Percentiles rank a stretch among this genome's conserved stretches.
These are phyloP conservation scores for Moniliophthora roreri DNA, from an alignment of 1,284 basidiomycete species.

Conservation along the genomic window DNA sequence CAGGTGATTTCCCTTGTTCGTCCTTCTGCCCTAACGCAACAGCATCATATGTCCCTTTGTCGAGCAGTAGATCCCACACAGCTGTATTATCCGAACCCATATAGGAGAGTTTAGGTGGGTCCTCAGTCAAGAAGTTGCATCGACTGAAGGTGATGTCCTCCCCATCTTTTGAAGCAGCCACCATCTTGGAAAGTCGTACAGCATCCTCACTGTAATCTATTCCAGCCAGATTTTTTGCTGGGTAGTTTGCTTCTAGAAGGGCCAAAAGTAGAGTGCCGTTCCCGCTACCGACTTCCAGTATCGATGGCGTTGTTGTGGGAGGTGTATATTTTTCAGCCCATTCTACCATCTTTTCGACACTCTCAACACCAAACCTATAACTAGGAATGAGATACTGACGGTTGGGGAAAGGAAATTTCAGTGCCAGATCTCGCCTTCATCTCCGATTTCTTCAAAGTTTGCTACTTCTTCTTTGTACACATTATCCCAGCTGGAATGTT, in stretches of 20 bases:
- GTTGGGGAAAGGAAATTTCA: constrained; percentile 27
- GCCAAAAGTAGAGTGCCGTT: constrained; percentile 85
- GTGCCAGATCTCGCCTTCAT: constrained; percentile 87
- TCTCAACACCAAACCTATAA: constrained; percentile 81
- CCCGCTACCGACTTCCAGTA: constrained; percentile 80
- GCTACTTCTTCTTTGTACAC: constrained; percentile 71
- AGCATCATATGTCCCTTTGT: constrained; percentile 87
- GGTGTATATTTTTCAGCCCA: constrained; percentile 60
- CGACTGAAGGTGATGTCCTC: constrained; percentile 46
- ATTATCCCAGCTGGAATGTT: constrained; percentile 60
- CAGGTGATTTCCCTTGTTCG: constrained; percentile 52
- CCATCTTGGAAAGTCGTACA: constrained; percentile 55
- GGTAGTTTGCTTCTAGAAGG: constrained; percentile 68
- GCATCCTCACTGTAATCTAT: constrained; percentile 83
- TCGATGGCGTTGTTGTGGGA: constrained; percentile 38
- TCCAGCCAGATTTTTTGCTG: constrained; percentile 55
- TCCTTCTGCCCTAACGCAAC: constrained; percentile 77
- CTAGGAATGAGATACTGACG: background rate
- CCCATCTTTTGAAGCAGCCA: constrained; percentile 44
- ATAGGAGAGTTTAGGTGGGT: constrained; percentile 35
- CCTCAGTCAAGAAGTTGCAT: constrained; percentile 62
- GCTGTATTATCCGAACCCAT: constrained; percentile 22
- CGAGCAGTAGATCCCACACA: constrained; percentile 68
- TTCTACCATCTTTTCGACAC: constrained; percentile 78
- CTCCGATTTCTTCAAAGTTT: constrained; percentile 80